These are phyloP conservation scores for Penicillium occitanis DNA, from an alignment of 2,329 filamentous ascomycete genomes.

Conservation along the genomic window DNA sequence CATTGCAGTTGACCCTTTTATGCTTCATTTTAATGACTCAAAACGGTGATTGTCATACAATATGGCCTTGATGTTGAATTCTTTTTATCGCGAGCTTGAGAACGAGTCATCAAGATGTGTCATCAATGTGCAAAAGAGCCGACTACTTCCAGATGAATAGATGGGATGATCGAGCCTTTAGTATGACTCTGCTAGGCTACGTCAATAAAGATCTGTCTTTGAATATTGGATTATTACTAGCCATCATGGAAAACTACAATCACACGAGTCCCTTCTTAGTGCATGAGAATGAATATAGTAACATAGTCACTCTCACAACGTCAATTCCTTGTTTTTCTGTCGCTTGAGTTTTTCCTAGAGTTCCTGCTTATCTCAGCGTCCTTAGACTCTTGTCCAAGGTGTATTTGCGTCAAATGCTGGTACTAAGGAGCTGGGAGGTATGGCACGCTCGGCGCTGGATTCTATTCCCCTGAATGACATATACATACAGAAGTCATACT, in stretches of 20 bases:
- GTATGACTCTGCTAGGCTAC: background rate
- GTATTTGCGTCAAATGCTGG: too few relatives aligned
- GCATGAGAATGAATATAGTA: background rate
- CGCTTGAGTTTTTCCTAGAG: too few relatives aligned
- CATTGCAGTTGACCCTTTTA: background rate
- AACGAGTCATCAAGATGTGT: background rate
- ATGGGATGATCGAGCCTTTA: background rate
- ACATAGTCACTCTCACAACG: background rate
- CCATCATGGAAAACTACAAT: background rate
- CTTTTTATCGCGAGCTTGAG: background rate
- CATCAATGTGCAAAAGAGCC: background rate
- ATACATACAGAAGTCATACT: too few relatives aligned
- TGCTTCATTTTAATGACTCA: background rate
- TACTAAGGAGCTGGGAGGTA: too few relatives aligned
- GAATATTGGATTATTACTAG: background rate
- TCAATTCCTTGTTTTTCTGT: too few relatives aligned
- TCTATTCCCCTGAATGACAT: too few relatives aligned
- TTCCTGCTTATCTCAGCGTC: too few relatives aligned
- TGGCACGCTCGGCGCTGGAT: too few relatives aligned
- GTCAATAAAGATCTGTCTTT: background rate
- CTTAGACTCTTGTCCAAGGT: too few relatives aligned
- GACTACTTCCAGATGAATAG: background rate
- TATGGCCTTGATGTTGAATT: background rate
- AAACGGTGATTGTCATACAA: background rate
- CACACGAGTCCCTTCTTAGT: background rate